phyloP scores from a whole-genome alignment of 106 monocot species.

The Narthecium ossifragum region DNA sequence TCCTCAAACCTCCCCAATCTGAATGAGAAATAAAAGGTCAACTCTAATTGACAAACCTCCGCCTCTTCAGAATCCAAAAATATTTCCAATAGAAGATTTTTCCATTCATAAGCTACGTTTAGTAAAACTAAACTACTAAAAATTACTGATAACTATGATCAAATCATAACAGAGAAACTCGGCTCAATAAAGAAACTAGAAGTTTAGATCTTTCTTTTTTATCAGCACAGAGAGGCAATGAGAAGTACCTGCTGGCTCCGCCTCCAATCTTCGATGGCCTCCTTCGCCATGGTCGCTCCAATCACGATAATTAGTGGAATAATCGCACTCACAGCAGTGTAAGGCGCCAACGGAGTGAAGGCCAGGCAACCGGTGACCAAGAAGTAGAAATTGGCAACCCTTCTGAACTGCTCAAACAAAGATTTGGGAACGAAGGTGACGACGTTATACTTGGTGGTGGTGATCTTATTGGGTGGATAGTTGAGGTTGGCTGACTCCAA shows the following conservation, averaged over 20 bases:
- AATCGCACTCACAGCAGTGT: constrained; percentile 42
- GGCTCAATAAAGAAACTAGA: too few species aligned
- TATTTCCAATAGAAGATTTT: too few species aligned
- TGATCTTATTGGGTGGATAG: constrained; percentile 63
- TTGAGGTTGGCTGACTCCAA: constrained; percentile 27
- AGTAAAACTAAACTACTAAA: too few species aligned
- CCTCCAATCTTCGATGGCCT: constrained; percentile 84
- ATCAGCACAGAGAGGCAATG: too few species aligned
- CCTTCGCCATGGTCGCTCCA: constrained; percentile 85
- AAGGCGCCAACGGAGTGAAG: constrained; percentile 77
- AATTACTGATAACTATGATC: too few species aligned
- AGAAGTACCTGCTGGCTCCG: constrained; percentile 67
- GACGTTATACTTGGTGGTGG: constrained; percentile 82
- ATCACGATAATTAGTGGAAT: constrained; percentile 68
- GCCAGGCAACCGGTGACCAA: constrained; percentile 55
- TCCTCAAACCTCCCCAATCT: too few species aligned
- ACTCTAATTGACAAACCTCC: too few species aligned
- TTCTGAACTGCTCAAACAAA: constrained; percentile 90
- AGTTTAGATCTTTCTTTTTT: too few species aligned
- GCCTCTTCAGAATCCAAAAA: too few species aligned
- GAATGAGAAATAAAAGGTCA: too few species aligned
- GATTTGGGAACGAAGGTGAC: constrained; percentile 80
- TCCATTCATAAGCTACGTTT: too few species aligned
- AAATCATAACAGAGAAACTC: too few species aligned
- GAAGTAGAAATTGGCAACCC: constrained; percentile 92